phyloP scores from a whole-genome alignment of 2,329 filamentous ascomycete genomes.

The Alternaria rosae region DNA sequence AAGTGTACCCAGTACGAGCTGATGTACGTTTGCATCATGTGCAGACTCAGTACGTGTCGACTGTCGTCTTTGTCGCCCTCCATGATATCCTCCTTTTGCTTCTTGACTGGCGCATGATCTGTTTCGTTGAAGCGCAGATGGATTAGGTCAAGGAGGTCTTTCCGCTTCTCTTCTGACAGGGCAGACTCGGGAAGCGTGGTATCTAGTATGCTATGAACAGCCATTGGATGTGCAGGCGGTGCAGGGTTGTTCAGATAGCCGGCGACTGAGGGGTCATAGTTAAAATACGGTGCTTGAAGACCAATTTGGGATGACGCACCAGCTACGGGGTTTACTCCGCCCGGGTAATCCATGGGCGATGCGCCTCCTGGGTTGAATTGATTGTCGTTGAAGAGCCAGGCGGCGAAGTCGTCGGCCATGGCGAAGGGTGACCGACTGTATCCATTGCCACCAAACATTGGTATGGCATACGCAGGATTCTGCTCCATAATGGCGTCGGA shows the following conservation, averaged over 20 bases:
- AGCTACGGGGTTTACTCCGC: conserved; percentile 45
- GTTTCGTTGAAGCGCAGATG: conserved; percentile 81
- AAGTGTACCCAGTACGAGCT: conserved; percentile 94
- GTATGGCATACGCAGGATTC: conserved; percentile 70
- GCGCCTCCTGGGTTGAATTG: conserved; percentile 53
- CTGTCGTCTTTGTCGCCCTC: conserved; percentile 75
- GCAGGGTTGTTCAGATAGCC: conserved; percentile 58
- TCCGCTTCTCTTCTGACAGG: conserved; percentile 86
- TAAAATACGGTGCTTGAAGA: conserved; percentile 59
- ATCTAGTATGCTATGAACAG: conserved; percentile 84
- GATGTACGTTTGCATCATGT: conserved; percentile 94
- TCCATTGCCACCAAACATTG: conserved; percentile 85
- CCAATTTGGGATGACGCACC: conserved; percentile 52
- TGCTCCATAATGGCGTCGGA: conserved; percentile 53
- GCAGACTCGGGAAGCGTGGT: conserved; percentile 79
- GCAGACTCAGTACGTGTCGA: conserved; percentile 74
- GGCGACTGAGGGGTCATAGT: conserved; percentile 58
- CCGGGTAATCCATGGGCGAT: conserved; percentile 49
- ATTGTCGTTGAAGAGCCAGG: conserved; percentile 80
- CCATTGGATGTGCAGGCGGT: conserved; percentile 81
- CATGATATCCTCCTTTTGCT: conserved; percentile 77
- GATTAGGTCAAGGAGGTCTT: conserved; percentile 83
- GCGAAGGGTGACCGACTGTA: conserved; percentile 87
- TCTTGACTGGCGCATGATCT: conserved; percentile 74
- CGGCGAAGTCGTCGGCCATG: conserved; percentile 86